Evolutionary conservation across 257 asterid species (phyloP), one percentile per base, ranked within the genome.

Genomic region (Catharanthus roseus): DNA sequence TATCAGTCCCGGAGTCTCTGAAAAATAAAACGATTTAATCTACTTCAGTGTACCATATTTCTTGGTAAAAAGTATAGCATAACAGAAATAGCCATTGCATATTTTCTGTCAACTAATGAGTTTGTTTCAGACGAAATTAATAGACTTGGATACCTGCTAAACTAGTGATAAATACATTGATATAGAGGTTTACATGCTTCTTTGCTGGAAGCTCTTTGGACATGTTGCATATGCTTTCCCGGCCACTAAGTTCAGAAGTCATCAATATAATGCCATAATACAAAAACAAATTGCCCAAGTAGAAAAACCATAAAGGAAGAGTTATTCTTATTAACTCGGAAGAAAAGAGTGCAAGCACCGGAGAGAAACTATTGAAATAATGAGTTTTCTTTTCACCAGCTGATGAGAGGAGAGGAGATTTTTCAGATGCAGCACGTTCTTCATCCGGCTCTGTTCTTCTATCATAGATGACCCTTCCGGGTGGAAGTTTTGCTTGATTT

Each of bases 1-100:
- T 70, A 73, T 34, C 41, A 85, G 80, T 64, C 89, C 87, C 2
- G 86, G 87, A 47, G 84, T 44, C 81, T 85, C 93, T 89, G 82
- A 4, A 65, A 71, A 68, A 29, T 41, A 18, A 63, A 19, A 19
- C 47, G 3, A 58, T 58, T 1, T 9, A 9, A 42, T 42, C 6
- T 1, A 42, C 11, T 42, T 42, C 41, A 38, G 41, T 38, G 3
- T 38, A 38, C 41, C 47, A 42, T 42, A 42, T 42, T 42, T 42
- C 11, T 9, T 42, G 3, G 47, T 42, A 7, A 42, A n/a, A n/a
- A n/a, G n/a, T n/a, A n/a, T n/a, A n/a, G 11, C 47, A 5, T 11
- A 45, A 8, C 19, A 45, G 51, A 45, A 45, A 45, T 13, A 45
- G 15, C 19, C 19, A 45, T 45, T 45, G 51, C 51, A 45, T 45